Conservation (phyloP, 768 basidiomycete species). For the Xerocomus potaroensis region DNA sequence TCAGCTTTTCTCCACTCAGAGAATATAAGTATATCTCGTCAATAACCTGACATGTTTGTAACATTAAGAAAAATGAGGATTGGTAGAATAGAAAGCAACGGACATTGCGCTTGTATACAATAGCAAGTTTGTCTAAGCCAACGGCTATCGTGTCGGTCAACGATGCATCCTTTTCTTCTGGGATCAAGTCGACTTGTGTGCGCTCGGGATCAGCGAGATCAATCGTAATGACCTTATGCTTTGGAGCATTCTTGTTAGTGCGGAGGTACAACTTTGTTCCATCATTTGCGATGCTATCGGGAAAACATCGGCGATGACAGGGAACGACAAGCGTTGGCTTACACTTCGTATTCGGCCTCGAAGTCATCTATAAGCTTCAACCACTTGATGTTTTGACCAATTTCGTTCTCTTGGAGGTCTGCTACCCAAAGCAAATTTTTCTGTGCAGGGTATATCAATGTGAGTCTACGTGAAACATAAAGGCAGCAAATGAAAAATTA, state of each 20-base stretch:
- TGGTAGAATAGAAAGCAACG: conserved; percentile 19
- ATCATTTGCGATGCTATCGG: conserved; percentile 57
- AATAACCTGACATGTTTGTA: conserved; percentile 46
- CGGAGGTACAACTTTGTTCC: conserved; percentile 57
- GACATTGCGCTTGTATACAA: conserved; percentile 72
- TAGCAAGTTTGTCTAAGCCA: conserved; percentile 51
- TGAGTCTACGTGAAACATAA: background rate
- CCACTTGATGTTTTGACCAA: conserved; percentile 68
- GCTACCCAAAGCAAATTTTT: conserved; percentile 75
- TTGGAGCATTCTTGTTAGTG: conserved; percentile 64
- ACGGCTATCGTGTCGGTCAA: conserved; percentile 49
- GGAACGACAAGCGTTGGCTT: conserved; percentile 22
- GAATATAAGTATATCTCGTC: conserved; percentile 76
- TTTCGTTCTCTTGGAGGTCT: conserved; percentile 54
- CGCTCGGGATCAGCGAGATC: conserved; percentile 51
- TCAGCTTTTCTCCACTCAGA: conserved; percentile 46
- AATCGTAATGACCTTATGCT: conserved; percentile 61
- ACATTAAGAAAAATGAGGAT: conserved; percentile 3
- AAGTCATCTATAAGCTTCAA: conserved; percentile 66
- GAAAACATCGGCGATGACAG: conserved; percentile 2
- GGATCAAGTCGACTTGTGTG: conserved; percentile 56
- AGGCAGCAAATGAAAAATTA: conserved; percentile 1
- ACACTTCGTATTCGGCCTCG: conserved; percentile 64
- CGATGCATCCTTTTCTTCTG: conserved; percentile 61
- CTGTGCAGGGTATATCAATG: conserved; percentile 34